Evolutionary conservation across 31 red algal genomes (phyloP).

Genomic region (Odonthalia washingtoniensis): DNA sequence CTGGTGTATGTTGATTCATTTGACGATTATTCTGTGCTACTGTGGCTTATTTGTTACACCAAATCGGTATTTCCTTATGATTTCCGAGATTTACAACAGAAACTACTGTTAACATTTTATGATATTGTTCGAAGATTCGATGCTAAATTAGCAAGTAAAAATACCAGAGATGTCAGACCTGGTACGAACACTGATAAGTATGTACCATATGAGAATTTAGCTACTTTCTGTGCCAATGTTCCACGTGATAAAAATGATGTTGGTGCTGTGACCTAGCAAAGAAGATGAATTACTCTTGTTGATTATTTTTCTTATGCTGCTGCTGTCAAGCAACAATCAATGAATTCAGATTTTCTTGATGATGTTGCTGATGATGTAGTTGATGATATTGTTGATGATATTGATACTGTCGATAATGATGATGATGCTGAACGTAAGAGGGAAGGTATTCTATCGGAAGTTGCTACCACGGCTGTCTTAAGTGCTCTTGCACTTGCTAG

Average conservation of each 20-base stretch:
- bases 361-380: background rate
- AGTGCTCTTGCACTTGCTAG: background rate
- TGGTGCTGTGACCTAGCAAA: background rate
- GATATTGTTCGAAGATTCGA: constrained; percentile 79
- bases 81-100: constrained; percentile 90
- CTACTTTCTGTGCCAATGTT: background rate
- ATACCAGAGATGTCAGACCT: constrained; percentile 84
- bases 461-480: background rate
- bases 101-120: constrained; percentile 85
- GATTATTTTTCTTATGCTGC: background rate
- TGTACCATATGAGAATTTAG: constrained; percentile 50
- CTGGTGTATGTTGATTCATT: constrained; percentile 91
- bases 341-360: background rate
- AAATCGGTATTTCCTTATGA: constrained; percentile 91
- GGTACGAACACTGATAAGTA: constrained; percentile 89
- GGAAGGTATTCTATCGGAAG: background rate
- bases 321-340: background rate
- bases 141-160: constrained; percentile 78
- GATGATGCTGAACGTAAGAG: background rate
- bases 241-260: background rate
- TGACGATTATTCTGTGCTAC: too few relatives aligned
- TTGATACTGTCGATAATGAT: too few relatives aligned
- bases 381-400: too few relatives aligned
- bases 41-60: too few relatives aligned
- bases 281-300: background rate